phyloP scores from a whole-genome alignment of 2,329 filamentous ascomycete species.

The Pestalotiopsis sp. region DNA sequence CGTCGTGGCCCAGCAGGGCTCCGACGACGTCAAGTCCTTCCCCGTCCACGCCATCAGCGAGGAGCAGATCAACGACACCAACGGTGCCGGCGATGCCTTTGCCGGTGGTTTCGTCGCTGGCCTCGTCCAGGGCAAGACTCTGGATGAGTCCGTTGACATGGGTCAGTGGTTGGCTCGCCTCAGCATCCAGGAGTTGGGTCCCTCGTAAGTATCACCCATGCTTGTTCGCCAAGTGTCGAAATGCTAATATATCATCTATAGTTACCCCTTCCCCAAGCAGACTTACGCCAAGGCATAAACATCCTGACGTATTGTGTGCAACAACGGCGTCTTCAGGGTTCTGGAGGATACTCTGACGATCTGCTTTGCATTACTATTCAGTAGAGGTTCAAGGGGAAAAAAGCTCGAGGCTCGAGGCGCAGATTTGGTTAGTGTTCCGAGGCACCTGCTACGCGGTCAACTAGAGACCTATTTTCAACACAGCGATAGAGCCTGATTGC shows the following conservation, averaged over 20 bases:
- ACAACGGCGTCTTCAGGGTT: neutral
- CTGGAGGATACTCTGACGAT: neutral
- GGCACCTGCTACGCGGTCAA: constrained; percentile 10
- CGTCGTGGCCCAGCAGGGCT: constrained; percentile 76
- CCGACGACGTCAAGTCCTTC: constrained; percentile 73
- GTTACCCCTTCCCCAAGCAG: constrained; percentile 83
- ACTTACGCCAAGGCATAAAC: constrained; percentile 49
- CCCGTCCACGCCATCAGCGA: constrained; percentile 78
- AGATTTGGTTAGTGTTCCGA: neutral
- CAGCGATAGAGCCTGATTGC: constrained; percentile 6
- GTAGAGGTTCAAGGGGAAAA: neutral
- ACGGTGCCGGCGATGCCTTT: constrained; percentile 95
- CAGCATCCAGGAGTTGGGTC: constrained; percentile 93
- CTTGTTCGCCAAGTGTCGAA: neutral
- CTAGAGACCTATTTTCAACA: constrained; percentile 13
- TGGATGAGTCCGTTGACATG: constrained; percentile 82
- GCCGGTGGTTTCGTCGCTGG: constrained; percentile 92
- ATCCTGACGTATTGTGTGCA: neutral
- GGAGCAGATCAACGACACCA: constrained; percentile 90
- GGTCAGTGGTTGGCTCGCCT: constrained; percentile 95
- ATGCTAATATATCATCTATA: constrained; percentile 35
- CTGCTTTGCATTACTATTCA: neutral
- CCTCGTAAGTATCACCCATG: constrained; percentile 70
- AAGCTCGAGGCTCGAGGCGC: neutral
- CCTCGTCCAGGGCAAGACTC: constrained; percentile 79